Evolutionary conservation across 306 rosid species (phyloP).

Genomic region (Sesbania bispinosa): DNA sequence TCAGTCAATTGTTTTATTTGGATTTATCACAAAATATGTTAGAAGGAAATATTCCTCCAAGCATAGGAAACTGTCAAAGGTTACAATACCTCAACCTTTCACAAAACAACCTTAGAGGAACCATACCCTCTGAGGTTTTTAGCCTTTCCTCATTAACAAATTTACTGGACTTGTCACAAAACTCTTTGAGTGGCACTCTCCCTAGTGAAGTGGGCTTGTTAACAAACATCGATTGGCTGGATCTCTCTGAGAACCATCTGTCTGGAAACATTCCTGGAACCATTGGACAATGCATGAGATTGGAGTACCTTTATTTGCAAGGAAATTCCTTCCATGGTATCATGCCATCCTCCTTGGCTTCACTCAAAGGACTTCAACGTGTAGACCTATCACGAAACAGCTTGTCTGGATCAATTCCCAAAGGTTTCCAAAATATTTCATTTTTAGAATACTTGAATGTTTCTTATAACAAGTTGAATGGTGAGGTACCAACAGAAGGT

Average conservation of each 20-base stretch:
- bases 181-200: slow-evolving; percentile 25
- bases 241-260: slow-evolving; percentile 22
- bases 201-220: slow-evolving; percentile 12
- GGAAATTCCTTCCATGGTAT: slow-evolving; percentile 28
- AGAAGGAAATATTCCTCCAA: slow-evolving; percentile 29
- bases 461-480: slow-evolving; percentile 34
- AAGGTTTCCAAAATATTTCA: background rate
- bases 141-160: background rate
- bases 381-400: slow-evolving; percentile 33
- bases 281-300: slow-evolving; percentile 18
- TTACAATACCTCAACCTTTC: background rate
- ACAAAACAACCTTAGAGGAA: slow-evolving; percentile 20
- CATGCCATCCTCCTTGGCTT: slow-evolving; percentile 19
- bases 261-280: slow-evolving; percentile 30
- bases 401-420: slow-evolving; percentile 33
- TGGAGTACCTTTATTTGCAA: slow-evolving; percentile 23
- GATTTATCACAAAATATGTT: background rate
- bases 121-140: slow-evolving; percentile 22
- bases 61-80: slow-evolving; percentile 4
- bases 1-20: background rate
- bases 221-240: background rate
- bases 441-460: slow-evolving; percentile 8
- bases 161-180: slow-evolving; percentile 18
- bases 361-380: slow-evolving; percentile 7
- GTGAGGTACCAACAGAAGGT: slow-evolving; percentile 32